Base-by-base conservation (phyloP, 2,329 filamentous ascomycete genomes). In the Fusarium veterinarium region DNA sequence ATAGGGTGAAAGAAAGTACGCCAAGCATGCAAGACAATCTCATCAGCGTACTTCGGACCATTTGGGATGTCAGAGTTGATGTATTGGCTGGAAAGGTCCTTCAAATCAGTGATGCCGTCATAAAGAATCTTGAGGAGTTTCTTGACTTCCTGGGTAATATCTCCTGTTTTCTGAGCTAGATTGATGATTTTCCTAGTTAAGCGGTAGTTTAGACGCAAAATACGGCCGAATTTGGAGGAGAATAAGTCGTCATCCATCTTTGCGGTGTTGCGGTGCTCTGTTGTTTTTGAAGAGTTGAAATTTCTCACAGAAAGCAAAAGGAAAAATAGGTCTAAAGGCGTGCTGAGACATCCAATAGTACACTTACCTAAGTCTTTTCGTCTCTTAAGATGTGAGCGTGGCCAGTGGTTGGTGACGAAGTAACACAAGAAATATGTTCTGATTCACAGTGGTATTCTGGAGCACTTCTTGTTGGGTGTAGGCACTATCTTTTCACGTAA, bases 401-500 rank as follows among this genome's bases (percentile, higher is more conserved):
- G 19, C 19, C 19, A 12, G 19, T 40, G 19, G 19, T 23, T 19
- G 25, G 44, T 16, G 16, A 30, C 19, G 17, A 31, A 28, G 28
- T 31, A 3, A n/a, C 20, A 31, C 28, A 48, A 12, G 28, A 31
- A 20, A 19, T 3, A 11, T 14, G 6, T 23, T 49, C 28, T 49
- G 28, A 49, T 2, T 48, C 28, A 48, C 3, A 11, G 45, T 30
- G 19, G 2, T 11, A 12, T 6, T 9, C 6, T 28, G 13, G 19
- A n/a, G 28, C 45, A 48, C 28, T 48, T 20, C 16, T 12, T 48
- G 10, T n/a, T 20, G 7, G 20, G 20, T 31, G 20, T 13, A 30
- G 14, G 28, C 45, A 48, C 14, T 9, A 7, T 1, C 4, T 2
- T n/a, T 12, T 1, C 10, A 31, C 1, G 0, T 31, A 0, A 8